phyloP scores from a whole-genome alignment of 306 rosid species.

The Inga leiocalycina region DNA sequence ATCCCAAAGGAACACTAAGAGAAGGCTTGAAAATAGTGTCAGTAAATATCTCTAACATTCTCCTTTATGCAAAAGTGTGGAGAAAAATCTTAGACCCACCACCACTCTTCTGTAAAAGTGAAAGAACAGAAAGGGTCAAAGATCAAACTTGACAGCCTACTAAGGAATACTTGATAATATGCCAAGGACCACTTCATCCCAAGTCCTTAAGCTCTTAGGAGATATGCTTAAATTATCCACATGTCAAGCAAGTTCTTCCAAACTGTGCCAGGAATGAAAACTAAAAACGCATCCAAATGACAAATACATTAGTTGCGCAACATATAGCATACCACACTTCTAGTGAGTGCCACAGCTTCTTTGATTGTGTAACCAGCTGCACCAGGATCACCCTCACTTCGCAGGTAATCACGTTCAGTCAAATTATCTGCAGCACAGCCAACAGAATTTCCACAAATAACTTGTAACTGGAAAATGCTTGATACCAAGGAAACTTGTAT shows the following conservation, averaged over 20 bases:
- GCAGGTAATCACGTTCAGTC: slow-evolving; percentile 76
- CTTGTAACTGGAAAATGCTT: slow-evolving; percentile 1
- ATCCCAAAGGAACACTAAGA: not conserved
- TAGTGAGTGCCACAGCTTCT: slow-evolving; percentile 81
- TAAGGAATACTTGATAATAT: not conserved
- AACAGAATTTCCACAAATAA: slow-evolving; percentile 32
- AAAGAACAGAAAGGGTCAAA: not conserved
- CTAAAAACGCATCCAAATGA: slow-evolving; percentile 22
- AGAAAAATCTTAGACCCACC: not conserved
- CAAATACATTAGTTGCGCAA: slow-evolving; percentile 19
- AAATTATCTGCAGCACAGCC: slow-evolving; percentile 48
- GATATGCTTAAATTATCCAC: slow-evolving; percentile 12
- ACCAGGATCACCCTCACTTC: slow-evolving; percentile 91
- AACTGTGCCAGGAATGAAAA: slow-evolving; percentile 17
- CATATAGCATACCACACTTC: slow-evolving; percentile 77
- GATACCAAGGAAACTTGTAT: not conserved
- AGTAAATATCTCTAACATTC: not conserved
- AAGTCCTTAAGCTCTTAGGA: not conserved
- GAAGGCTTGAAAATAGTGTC: not conserved
- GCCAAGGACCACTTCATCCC: not conserved
- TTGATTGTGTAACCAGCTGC: slow-evolving; percentile 92
- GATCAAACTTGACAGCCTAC: not conserved
- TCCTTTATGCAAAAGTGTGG: not conserved
- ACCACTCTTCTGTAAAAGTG: not conserved
- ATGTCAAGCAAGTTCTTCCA: slow-evolving; percentile 5